Evolutionary conservation across 441 rosid species (phyloP), one percentile per base, ranked within the genome.

Genomic region (Brassica balearica): DNA sequence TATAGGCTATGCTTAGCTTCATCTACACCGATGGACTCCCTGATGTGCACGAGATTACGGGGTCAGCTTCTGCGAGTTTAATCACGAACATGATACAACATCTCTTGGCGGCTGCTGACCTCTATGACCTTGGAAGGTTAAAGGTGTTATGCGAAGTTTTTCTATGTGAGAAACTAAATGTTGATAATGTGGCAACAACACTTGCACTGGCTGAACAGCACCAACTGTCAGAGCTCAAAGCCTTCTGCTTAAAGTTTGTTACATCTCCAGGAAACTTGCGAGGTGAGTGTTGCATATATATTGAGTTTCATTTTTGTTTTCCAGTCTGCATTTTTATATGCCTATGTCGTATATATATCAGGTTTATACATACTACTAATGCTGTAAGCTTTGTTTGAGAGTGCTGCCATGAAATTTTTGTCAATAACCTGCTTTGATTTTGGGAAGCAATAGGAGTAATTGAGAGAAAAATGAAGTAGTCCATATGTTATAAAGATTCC

Each of bases 131-230:
- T 68, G 97, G 90, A 75, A 86, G 97, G 68, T 82, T 94, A 78
- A 94, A 89, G 78, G 58, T 87, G 72, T 71, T 91, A 72, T 90
- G 96, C 55, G 97, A 92, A 82, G 86, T 90, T 62, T 87, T 91
- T 79, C 77, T 95, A 69, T 91, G 97, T 56, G 96, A 95, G 65
- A 86, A 90, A 48, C 87, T 95, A 17, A 82, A 78, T 81, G 84
- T 89, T 17, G 90, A 87, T 53, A 90, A 91, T 2, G 98, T 95
- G 77, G 97, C 97, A 17, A 86, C 93, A 8, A 95, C 97, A 19
- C 97, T 95, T 76, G 97, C 94, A 22, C 80, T 95, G 7, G 97
- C 98, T 15, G 97, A 95, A 83, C 96, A 91, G 80, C 96, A 92
- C 77, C 98, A 92, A 8, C 88, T 91, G 78, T 75, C 81, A 55